Conservation (phyloP, 805 yeast genomes). For the Nakazawaea anatomiae region DNA sequence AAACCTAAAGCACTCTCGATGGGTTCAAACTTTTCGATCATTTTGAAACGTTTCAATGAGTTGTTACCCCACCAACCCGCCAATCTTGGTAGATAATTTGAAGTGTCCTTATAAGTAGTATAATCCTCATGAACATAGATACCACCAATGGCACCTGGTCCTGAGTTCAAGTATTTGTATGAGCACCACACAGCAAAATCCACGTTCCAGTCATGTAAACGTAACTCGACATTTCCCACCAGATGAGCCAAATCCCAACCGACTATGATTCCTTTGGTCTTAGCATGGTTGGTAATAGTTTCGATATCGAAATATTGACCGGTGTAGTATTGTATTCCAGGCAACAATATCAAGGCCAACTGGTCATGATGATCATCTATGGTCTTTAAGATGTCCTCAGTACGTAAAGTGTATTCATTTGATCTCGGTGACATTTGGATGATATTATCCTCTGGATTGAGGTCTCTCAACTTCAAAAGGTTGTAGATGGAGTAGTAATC, state of each 20-base stretch:
- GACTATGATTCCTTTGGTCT: slow-evolving; percentile 45
- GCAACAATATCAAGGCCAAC: slow-evolving; percentile 69
- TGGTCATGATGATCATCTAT: slow-evolving; percentile 54
- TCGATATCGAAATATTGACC: slow-evolving; percentile 82
- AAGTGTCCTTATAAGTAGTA: slow-evolving; percentile 24
- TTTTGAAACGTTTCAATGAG: slow-evolving; percentile 60
- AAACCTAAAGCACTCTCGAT: slow-evolving; percentile 83
- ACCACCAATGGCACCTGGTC: slow-evolving; percentile 93
- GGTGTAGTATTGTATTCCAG: slow-evolving; percentile 89
- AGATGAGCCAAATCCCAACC: slow-evolving; percentile 98
- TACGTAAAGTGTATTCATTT: slow-evolving; percentile 51
- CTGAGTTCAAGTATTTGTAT: slow-evolving; percentile 84
- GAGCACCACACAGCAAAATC: slow-evolving; percentile 96
- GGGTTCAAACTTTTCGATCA: slow-evolving; percentile 76
- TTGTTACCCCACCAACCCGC: slow-evolving; percentile 99
- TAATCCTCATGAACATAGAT: slow-evolving; percentile 62
- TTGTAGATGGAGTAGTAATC: slow-evolving; percentile 83
- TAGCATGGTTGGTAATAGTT: slow-evolving; percentile 60
- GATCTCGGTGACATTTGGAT: slow-evolving; percentile 58
- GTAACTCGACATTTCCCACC: slow-evolving; percentile 75
- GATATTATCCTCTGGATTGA: slow-evolving; percentile 45
- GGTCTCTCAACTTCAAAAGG: slow-evolving; percentile 58
- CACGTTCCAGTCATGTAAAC: slow-evolving; percentile 81
- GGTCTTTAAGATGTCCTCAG: slow-evolving; percentile 53
- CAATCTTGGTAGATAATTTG: slow-evolving; percentile 51